Conservation (phyloP, 768 basidiomycete species). For the Sistotremastrum niveocremeum region DNA sequence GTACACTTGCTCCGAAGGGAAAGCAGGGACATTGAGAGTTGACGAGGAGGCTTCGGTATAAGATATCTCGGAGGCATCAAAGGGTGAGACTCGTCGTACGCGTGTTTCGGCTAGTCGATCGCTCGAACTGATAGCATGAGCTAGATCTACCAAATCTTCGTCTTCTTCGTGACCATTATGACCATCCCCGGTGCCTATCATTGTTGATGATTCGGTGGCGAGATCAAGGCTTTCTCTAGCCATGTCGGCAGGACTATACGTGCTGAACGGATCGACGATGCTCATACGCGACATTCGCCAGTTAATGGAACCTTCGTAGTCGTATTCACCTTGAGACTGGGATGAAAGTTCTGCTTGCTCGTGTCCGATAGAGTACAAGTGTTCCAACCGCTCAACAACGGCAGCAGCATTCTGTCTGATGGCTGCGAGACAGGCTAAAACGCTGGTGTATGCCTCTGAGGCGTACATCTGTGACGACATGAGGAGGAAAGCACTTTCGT, state of each 20-base stretch:
- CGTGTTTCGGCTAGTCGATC: too few relatives aligned
- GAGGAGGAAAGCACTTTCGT: conserved; percentile 51
- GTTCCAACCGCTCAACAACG: conserved; percentile 25
- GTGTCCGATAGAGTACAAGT: conserved; percentile 46
- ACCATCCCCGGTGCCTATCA: not conserved
- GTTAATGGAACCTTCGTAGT: conserved; percentile 59
- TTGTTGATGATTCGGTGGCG: conserved; percentile 1
- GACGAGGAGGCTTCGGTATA: too few relatives aligned
- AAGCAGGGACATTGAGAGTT: too few relatives aligned
- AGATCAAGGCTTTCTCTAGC: conserved; percentile 25
- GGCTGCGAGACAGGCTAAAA: too few relatives aligned
- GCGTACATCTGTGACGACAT: conserved; percentile 27
- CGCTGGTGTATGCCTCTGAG: too few relatives aligned
- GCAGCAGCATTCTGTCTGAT: not conserved
- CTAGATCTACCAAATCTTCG: conserved; percentile 48
- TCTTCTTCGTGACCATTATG: conserved; percentile 22
- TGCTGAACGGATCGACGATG: conserved; percentile 30
- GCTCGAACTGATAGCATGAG: too few relatives aligned
- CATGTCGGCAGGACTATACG: conserved; percentile 27
- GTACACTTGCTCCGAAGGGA: too few relatives aligned
- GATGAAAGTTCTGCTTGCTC: conserved; percentile 42
- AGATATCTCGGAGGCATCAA: too few relatives aligned
- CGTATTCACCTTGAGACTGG: not conserved
- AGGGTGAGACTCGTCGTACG: too few relatives aligned
- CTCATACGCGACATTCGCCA: conserved; percentile 65